Conservation (phyloP, 768 basidiomycete species). For the Suillus fuscotomentosus region DNA sequence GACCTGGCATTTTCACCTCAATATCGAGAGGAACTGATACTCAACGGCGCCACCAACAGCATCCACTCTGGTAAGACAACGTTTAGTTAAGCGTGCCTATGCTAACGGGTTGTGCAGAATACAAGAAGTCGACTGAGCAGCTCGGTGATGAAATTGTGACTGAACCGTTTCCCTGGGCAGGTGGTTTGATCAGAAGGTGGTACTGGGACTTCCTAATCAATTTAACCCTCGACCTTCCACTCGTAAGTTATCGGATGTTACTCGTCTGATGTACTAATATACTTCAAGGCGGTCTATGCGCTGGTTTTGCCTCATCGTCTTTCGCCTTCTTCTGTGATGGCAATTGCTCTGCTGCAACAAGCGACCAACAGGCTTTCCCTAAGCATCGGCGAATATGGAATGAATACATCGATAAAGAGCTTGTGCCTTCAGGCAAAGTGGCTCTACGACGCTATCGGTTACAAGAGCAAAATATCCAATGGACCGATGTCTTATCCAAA, state of each 20-base stretch:
- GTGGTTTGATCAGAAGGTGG: conserved; percentile 25
- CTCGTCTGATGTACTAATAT: not conserved
- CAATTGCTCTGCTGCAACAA: conserved; percentile 36
- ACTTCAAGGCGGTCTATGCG: conserved; percentile 23
- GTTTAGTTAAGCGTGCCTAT: rapidly evolving
- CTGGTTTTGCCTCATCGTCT: conserved; percentile 21
- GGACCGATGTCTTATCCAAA: conserved; percentile 22
- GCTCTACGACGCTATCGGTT: conserved; percentile 21
- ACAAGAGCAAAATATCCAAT: conserved; percentile 15
- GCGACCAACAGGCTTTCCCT: conserved; percentile 20
- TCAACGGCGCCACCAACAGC: conserved; percentile 34
- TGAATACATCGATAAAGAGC: conserved; percentile 10
- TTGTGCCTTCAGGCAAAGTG: conserved; percentile 16
- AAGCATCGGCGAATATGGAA: conserved; percentile 13
- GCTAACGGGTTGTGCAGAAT: conserved; percentile 31
- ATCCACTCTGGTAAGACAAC: conserved; percentile 29
- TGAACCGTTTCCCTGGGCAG: conserved; percentile 23
- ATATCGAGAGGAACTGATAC: conserved; percentile 34
- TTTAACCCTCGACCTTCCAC: conserved; percentile 31
- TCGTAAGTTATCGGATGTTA: conserved; percentile 25
- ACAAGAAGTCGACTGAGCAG: conserved; percentile 25
- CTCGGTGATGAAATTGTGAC: conserved; percentile 31
- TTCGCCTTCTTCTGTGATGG: conserved; percentile 28
- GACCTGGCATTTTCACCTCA: conserved; percentile 35
- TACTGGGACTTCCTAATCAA: conserved; percentile 34